These are phyloP conservation scores for Ensete glaucum DNA, from an alignment of 176 grass and related monocot species.

Conservation along the genomic window DNA sequence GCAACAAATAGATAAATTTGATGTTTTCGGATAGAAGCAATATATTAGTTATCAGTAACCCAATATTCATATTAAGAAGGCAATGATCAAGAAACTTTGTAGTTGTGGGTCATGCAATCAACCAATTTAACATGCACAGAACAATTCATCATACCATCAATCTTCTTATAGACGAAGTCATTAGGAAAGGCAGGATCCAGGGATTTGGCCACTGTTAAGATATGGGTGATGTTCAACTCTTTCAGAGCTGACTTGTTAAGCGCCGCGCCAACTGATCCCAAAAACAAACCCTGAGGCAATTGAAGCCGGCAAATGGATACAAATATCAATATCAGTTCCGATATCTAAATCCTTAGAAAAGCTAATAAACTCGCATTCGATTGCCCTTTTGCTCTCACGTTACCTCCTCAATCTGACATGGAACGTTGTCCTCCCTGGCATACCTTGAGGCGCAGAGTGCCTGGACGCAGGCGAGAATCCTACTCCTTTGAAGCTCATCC, in stretches of 20 bases:
- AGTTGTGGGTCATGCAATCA: not conserved
- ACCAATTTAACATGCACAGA: not conserved
- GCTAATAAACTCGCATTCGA: not conserved
- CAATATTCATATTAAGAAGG: not conserved
- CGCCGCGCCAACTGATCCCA: constrained; percentile 75
- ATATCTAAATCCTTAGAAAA: not conserved
- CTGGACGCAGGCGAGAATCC: constrained; percentile 34
- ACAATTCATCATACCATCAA: constrained; percentile 40
- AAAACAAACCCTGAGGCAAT: constrained; percentile 51
- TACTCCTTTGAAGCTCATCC: not conserved
- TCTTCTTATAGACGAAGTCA: constrained; percentile 83
- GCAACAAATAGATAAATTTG: no score
- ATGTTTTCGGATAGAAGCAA: no score
- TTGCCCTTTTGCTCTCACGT: not conserved
- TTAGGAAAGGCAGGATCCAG: constrained; percentile 51
- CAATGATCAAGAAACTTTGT: constrained; percentile 11
- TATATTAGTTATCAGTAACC: not conserved
- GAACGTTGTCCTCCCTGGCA: constrained; percentile 41
- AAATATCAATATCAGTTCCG: not conserved
- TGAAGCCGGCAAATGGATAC: not conserved
- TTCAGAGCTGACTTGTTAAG: constrained; percentile 63
- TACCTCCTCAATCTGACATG: constrained; percentile 50
- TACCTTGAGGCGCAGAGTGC: constrained; percentile 40
- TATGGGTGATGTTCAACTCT: constrained; percentile 61
- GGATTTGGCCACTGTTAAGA: constrained; percentile 69